phyloP scores from a whole-genome alignment of 169 alveolate genomes.

The Plasmodium vivax region DNA sequence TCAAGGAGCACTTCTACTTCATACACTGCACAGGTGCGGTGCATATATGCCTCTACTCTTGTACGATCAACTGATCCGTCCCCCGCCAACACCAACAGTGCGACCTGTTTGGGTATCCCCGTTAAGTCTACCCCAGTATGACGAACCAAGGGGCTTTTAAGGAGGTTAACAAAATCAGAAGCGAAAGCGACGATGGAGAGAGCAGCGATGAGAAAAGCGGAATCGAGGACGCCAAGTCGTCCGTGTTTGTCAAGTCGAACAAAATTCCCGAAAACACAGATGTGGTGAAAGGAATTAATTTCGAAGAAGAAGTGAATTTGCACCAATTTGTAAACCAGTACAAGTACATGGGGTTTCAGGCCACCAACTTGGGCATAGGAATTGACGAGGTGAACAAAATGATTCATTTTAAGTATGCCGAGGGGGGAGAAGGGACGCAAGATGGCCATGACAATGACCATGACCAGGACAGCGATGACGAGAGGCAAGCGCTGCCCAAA shows the following conservation, averaged over 20 bases:
- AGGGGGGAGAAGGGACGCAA: slow-evolving; percentile 1
- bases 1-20: background rate
- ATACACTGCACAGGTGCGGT: background rate
- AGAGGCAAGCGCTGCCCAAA: slow-evolving; percentile 80
- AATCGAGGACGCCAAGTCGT: slow-evolving; percentile 38
- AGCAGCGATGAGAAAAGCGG: slow-evolving; percentile 17
- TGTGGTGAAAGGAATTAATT: slow-evolving; percentile 76
- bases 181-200: slow-evolving; percentile 30
- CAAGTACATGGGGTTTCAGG: slow-evolving; percentile 84
- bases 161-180: slow-evolving; percentile 49
- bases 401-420: slow-evolving; percentile 79
- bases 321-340: slow-evolving; percentile 77
- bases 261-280: slow-evolving; percentile 77
- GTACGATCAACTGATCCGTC: background rate
- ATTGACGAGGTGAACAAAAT: slow-evolving; percentile 84
- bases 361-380: slow-evolving; percentile 84
- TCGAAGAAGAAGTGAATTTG: slow-evolving; percentile 75
- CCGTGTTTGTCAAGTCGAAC: slow-evolving; percentile 74
- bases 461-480: slow-evolving; percentile 75
- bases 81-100: background rate
- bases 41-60: background rate
- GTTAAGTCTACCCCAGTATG: background rate
- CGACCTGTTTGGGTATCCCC: background rate
- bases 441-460: slow-evolving; percentile 21
- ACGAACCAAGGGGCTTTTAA: slow-evolving; percentile 17